These are phyloP conservation scores for Schizosaccharomyces japonicus DNA, from an alignment of 805 yeast species.

Conservation along the genomic window DNA sequence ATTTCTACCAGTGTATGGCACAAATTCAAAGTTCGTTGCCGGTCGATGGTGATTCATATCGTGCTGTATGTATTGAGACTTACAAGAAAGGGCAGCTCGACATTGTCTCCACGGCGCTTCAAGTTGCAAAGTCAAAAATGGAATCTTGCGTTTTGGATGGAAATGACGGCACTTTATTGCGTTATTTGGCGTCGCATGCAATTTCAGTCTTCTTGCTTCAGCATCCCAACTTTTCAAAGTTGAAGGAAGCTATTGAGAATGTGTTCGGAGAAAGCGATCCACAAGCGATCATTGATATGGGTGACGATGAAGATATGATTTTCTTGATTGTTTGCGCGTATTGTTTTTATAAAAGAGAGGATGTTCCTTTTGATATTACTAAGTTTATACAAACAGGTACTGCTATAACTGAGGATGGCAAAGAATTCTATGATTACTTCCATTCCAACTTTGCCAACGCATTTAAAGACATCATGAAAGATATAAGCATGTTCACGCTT, in stretches of 20 bases:
- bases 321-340: constrained; percentile 6
- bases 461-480: neutral
- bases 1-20: neutral
- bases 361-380: constrained; percentile 6
- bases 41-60: neutral
- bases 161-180: neutral
- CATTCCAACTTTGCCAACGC: constrained; percentile 5
- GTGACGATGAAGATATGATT: constrained; percentile 8
- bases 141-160: too few species aligned
- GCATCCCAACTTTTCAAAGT: constrained; percentile 4
- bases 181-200: constrained; percentile 1
- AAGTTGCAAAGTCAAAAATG: neutral
- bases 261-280: constrained; percentile 8
- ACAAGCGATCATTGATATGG: constrained; percentile 6
- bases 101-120: neutral
- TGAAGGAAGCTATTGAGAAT: constrained; percentile 2
- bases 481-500: neutral
- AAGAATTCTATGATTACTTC: constrained; percentile 7
- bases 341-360: neutral
- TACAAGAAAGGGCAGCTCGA: neutral
- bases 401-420: constrained; percentile 1
- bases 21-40: neutral
- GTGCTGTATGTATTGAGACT: neutral
- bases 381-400: constrained; percentile 5
- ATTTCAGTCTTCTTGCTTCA: neutral